Base-by-base conservation (phyloP, 1,284 basidiomycete genomes). In the Rugosomyces carneus region DNA sequence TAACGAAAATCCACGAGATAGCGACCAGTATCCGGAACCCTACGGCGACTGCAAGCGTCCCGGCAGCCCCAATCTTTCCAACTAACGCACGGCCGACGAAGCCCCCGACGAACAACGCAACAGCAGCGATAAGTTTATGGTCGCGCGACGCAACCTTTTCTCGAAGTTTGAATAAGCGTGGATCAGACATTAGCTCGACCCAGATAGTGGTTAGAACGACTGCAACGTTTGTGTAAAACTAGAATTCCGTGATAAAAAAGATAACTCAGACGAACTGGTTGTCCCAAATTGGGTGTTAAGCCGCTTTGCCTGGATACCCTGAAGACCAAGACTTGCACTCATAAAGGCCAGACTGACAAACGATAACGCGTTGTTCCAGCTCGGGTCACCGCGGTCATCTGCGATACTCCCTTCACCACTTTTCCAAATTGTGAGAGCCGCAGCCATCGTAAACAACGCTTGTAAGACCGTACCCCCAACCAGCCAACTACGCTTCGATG, bases 141-240 rank as follows among this genome's bases (percentile, higher is more conserved):
- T 93, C 89, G 29, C 89, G 80, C 1, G 81, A 72, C 23, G 65
- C 66, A 49, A 85, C 72, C 46, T 71, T 66, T 27, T 71, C 63
- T 34, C 71, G 70, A 37, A 79, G 37, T 26, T 64, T 66, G 70
- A 82, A 85, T 7, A 93, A 72, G 37, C 77, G 68, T 0, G 89
- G 88, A 60, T 91, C 88, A 41, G 81, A 81, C 70, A 88, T 75
- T 44, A 93, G 77, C 63, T 93, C 88, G 47, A 89, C 87, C 89
- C 89, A 93, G 16, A 89, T 80, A 6, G 88, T 89, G 5, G 86
- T 90, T 10, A 66, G 52, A 29, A 65, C 64, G 44, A 66, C 64
- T 66, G 44, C 24, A 19, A 40, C 6, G 45, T n/a, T 26, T 13
- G 29, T 19, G 26, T 32, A 15, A 40, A 13, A 37, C 24, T 20